Evolutionary conservation across 2,329 filamentous ascomycete species (phyloP).

Genomic region (Cladosporium sp.): DNA sequence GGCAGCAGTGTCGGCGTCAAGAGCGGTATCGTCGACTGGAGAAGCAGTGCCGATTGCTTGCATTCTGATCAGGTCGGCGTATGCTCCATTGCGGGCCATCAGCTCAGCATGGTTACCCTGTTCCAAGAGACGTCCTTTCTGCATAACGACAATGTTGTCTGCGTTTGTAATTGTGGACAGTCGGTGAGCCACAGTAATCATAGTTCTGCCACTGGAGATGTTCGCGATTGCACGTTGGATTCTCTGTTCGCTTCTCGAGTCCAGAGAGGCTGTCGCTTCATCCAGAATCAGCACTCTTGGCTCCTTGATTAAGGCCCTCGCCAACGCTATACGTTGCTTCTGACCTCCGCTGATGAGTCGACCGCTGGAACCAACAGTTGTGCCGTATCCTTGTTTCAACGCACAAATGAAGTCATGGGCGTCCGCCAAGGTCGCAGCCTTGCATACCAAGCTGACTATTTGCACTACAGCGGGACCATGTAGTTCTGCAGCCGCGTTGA

Average conservation of each 20-base stretch:
- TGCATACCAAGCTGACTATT: slow-evolving; percentile 87
- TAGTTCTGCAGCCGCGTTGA: slow-evolving; percentile 40
- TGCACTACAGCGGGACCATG: slow-evolving; percentile 45
- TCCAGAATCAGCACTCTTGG: slow-evolving; percentile 47
- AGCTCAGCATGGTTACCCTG: slow-evolving; percentile 46
- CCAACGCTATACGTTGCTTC: slow-evolving; percentile 40
- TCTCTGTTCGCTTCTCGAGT: slow-evolving; percentile 36
- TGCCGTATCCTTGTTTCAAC: slow-evolving; percentile 46
- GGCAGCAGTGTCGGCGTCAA: not conserved
- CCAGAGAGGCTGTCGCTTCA: slow-evolving; percentile 44
- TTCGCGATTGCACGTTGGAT: slow-evolving; percentile 35
- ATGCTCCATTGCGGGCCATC: slow-evolving; percentile 34
- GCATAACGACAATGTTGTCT: slow-evolving; percentile 44
- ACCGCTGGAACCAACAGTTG: slow-evolving; percentile 41
- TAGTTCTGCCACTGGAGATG: slow-evolving; percentile 30
- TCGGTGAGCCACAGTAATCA: slow-evolving; percentile 42
- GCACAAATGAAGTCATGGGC: slow-evolving; percentile 48
- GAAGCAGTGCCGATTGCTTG: slow-evolving; percentile 32
- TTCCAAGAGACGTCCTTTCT: slow-evolving; percentile 44
- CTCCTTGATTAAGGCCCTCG: slow-evolving; percentile 43
- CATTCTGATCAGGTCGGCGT: slow-evolving; percentile 46
- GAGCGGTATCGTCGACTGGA: slow-evolving; percentile 14
- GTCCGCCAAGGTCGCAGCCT: slow-evolving; percentile 84
- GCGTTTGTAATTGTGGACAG: slow-evolving; percentile 37
- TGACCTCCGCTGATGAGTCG: slow-evolving; percentile 37